Base-by-base conservation (phyloP, 169 alveolate species). In the Plasmodium vivax region DNA sequence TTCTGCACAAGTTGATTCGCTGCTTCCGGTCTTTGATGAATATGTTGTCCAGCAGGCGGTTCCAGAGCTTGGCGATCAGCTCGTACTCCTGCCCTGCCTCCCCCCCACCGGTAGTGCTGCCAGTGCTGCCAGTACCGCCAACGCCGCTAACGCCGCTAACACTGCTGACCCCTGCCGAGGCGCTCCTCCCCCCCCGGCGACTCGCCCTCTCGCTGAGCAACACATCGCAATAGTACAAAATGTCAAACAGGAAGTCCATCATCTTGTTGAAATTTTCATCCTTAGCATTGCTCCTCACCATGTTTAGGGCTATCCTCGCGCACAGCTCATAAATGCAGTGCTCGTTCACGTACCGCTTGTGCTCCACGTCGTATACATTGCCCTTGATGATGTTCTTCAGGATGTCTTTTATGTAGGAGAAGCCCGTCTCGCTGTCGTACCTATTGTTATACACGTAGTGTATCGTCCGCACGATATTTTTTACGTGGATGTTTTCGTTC, bases 11-110 rank as follows among this genome's bases (percentile, higher is more conserved):
- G 10, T 83, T 92, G 30, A 93, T 71, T 68, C 97, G 51, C 47
- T 94, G 88, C 90, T 94, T 95, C 41, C 92, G 83, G 41, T 96
- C 97, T 82, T 94, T 95, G 27, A 95, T 83, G 45, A 88, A 83
- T 16, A 85, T 56, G 90, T 95, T 51, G 77, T 84, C 72, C 27
- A 96, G 83, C 79, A 96, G 56, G 32, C 94, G 16, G 43, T 92
- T 95, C 97, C 97, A 96, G n/a, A 90, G 43, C 47, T 82, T 90
- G 68, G 91, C 83, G 14, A 90, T 71, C 3, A 90, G 30, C 43
- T 90, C 94, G 62, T 79, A 90, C 83, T 90, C 94, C 38, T 82
- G 84, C 27, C 3, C 36, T 16, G 38, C 56, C 54, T 27, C 54
- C 45, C 8, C 43, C 16, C 45, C 82, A 19, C 41, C 47, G 38